Percentiles rank a stretch among this genome's conserved stretches.
Evolutionary conservation across 495 filamentous ascomycete genomes (phyloP).

Genomic region (Mytilinidion resinicola): DNA sequence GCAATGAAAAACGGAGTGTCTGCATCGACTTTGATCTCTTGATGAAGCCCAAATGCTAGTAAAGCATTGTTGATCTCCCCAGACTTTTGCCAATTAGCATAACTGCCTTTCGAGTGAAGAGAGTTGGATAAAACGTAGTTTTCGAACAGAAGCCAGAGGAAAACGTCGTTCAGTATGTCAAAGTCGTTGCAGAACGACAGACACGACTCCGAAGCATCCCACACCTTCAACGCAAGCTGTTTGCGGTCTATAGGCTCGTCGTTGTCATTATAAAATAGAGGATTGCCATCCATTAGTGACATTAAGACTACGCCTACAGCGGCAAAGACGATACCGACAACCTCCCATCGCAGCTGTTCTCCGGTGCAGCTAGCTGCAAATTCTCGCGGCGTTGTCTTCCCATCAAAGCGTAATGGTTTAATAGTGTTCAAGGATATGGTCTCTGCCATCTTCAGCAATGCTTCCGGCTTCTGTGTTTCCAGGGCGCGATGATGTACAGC

Average conservation of each 20-base stretch:
- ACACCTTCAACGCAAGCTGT: conserved; percentile 26
- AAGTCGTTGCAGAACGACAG: conserved; percentile 31
- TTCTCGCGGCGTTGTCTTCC: conserved; percentile 27
- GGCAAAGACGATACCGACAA: conserved; percentile 48
- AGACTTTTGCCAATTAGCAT: conserved; percentile 31
- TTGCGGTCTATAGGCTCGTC: conserved; percentile 25
- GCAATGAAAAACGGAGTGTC: conserved; percentile 48
- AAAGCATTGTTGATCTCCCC: conserved; percentile 45
- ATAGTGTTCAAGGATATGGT: conserved; percentile 33
- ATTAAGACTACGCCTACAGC: conserved; percentile 42
- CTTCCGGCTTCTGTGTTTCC: conserved; percentile 18
- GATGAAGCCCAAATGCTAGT: conserved; percentile 55
- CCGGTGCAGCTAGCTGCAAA: conserved; percentile 42
- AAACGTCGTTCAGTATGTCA: conserved; percentile 34
- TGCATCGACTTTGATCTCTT: conserved; percentile 41
- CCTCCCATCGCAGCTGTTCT: conserved; percentile 53
- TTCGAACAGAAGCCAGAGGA: conserved; percentile 34
- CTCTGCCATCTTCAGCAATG: conserved; percentile 27
- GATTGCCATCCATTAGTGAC: conserved; percentile 37
- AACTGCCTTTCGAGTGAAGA: conserved; percentile 17
- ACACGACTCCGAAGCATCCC: conserved; percentile 30
- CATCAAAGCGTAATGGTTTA: conserved; percentile 24
- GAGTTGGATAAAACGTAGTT: conserved; percentile 21
- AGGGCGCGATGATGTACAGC: conserved; percentile 25
- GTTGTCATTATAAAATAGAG: conserved; percentile 31